These are phyloP conservation scores for Apiotrichum siamense DNA, from an alignment of 1,284 basidiomycete species.

Conservation along the genomic window DNA sequence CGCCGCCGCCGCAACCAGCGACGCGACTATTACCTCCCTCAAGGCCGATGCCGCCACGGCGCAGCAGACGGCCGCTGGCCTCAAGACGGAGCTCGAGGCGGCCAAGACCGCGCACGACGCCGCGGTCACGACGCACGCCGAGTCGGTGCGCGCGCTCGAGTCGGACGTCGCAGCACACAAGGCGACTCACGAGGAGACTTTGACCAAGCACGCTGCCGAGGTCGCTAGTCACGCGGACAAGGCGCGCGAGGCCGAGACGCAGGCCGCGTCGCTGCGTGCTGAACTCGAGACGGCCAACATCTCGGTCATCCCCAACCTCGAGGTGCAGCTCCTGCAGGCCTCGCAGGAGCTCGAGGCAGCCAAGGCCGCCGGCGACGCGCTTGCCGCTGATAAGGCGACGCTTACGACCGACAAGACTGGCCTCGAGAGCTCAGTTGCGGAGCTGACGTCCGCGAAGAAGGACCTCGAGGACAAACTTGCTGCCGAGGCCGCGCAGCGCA, in stretches of 20 bases:
- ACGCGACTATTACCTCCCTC: background rate
- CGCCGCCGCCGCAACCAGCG: background rate
- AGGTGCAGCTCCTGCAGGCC: background rate
- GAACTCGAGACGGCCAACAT: constrained; percentile 7
- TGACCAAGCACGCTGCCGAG: background rate
- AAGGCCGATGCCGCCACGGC: constrained; percentile 1
- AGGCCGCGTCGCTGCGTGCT: no score
- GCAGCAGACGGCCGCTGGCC: background rate
- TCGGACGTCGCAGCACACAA: background rate
- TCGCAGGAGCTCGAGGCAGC: background rate
- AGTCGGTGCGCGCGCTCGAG: background rate
- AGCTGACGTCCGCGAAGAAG: no score
- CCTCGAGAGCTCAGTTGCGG: no score
- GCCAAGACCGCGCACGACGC: constrained; percentile 1
- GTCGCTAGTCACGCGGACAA: background rate
- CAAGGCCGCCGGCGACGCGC: background rate
- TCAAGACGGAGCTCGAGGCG: constrained; percentile 4
- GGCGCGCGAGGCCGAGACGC: background rate
- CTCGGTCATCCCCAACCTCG: constrained; percentile 3
- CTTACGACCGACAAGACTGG: no score
- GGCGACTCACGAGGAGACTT: background rate
- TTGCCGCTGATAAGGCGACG: background rate
- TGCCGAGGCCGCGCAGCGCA: background rate
- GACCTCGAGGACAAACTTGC: no score
- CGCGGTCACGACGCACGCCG: background rate